A percentile compares a stretch with the other conserved stretches of the same genome.
These are phyloP conservation scores for Rutstroemia sp. DNA, from an alignment of 2,329 filamentous ascomycete species.

Conservation along the genomic window DNA sequence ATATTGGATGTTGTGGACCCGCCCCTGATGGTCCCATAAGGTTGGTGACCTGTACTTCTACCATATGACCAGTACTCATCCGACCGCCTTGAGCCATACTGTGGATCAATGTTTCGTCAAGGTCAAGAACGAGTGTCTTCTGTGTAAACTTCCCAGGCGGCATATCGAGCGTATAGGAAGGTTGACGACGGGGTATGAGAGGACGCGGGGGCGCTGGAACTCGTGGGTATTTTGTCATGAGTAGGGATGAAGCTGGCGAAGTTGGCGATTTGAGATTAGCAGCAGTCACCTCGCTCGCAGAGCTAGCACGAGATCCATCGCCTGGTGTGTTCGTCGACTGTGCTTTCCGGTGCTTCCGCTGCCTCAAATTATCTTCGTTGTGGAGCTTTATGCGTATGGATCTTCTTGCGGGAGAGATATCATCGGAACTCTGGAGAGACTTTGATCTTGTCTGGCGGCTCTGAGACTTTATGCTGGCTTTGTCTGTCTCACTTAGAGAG, in stretches of 20 bases:
- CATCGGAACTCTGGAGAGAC: conserved; percentile 51
- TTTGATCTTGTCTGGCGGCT: conserved; percentile 55
- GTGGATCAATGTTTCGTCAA: conserved; percentile 97
- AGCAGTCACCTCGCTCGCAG: conserved; percentile 45
- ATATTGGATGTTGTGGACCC: conserved; percentile 86
- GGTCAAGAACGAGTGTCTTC: conserved; percentile 90
- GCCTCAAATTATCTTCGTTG: conserved; percentile 66
- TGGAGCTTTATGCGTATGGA: conserved; percentile 89
- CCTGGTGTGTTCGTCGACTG: conserved; percentile 39
- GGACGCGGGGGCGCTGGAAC: conserved; percentile 84
- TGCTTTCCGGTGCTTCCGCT: conserved; percentile 63
- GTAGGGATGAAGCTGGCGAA: conserved; percentile 57
- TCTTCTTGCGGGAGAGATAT: conserved; percentile 59
- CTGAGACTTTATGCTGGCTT: conserved; percentile 12
- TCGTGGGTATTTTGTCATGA: conserved; percentile 82
- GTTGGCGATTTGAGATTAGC: conserved; percentile 90
- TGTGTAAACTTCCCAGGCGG: conserved; percentile 51
- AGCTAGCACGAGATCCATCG: conserved; percentile 31
- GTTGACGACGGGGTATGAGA: conserved; percentile 79
- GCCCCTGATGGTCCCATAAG: conserved; percentile 60
- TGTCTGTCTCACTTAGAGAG: conserved; percentile 18
- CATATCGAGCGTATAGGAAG: conserved; percentile 66
- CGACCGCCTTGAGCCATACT: conserved; percentile 94
- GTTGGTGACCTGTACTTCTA: conserved; percentile 84
- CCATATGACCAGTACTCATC: conserved; percentile 97